Percentiles rank a stretch among this genome's conserved stretches.
Conservation (phyloP, 208 protist species). For the Leishmania arabica region DNA sequence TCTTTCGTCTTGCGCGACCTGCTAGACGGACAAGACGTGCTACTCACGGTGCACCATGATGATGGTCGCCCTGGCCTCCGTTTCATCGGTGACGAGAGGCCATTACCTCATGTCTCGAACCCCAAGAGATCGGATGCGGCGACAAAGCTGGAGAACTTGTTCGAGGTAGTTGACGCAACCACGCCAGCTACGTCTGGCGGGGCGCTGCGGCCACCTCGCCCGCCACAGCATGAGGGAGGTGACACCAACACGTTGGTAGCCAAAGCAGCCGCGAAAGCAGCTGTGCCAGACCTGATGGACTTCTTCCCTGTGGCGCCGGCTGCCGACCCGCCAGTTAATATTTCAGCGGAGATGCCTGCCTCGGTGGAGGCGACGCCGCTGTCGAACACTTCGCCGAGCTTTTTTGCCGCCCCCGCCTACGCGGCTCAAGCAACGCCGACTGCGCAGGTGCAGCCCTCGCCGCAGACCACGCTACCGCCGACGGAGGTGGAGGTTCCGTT, state of each 20-base stretch:
- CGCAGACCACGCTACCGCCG: constrained; percentile 6
- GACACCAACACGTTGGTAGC: background rate
- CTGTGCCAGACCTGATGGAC: constrained; percentile 32
- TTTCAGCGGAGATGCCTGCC: background rate
- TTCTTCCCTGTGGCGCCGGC: constrained; percentile 19
- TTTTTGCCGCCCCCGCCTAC: background rate
- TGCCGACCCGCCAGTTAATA: background rate
- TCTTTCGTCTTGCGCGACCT: constrained; percentile 78
- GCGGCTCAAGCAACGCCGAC: background rate
- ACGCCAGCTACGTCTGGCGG: background rate
- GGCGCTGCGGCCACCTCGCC: background rate
- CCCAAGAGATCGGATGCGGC: background rate
- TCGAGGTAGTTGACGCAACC: background rate
- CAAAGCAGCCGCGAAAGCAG: background rate
- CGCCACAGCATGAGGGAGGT: background rate
- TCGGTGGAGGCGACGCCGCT: background rate
- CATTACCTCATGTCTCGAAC: background rate
- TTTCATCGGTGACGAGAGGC: background rate
- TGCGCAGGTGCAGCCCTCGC: background rate
- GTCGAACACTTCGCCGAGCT: background rate
- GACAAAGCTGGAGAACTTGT: constrained; percentile 26
- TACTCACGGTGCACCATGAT: constrained; percentile 4
- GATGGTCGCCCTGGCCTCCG: background rate
- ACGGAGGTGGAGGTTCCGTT: constrained; percentile 64
- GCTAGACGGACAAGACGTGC: constrained; percentile 59